Conservation (phyloP, 345 rosid genomes). For the Camelina sativa region DNA sequence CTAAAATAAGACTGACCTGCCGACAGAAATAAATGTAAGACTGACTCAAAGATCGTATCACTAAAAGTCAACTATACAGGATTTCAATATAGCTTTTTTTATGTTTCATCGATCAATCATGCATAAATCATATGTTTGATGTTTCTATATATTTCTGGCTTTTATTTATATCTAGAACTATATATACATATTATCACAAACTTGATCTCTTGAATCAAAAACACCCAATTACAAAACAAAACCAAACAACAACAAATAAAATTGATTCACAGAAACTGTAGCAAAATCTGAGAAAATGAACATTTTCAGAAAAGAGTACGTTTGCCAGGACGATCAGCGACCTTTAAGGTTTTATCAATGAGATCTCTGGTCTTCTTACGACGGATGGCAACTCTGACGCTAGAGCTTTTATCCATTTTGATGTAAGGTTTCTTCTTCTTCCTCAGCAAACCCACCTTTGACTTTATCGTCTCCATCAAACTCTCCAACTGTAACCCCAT, state of each 20-base stretch:
- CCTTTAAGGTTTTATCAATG: conserved; percentile 78
- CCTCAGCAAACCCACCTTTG: conserved; percentile 72
- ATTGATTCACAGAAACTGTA: background rate
- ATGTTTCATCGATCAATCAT: background rate
- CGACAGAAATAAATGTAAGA: conserved; percentile 16
- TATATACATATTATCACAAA: conserved; percentile 26
- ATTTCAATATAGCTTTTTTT: background rate
- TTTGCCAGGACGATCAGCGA: conserved; percentile 82
- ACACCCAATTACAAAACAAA: background rate
- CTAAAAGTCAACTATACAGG: background rate
- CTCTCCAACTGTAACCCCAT: conserved; percentile 80
- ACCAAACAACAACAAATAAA: background rate
- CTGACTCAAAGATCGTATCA: conserved; percentile 3
- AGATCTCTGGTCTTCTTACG: conserved; percentile 81
- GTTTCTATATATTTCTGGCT: background rate
- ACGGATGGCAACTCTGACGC: conserved; percentile 94
- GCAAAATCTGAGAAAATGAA: background rate
- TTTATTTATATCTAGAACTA: conserved; percentile 16
- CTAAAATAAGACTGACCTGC: conserved; percentile 5
- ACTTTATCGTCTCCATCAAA: conserved; percentile 83
- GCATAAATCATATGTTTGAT: background rate
- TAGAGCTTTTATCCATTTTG: conserved; percentile 89
- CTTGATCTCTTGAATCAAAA: conserved; percentile 22
- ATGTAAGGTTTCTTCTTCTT: conserved; percentile 73
- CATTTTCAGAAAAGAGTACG: conserved; percentile 48